A percentile compares a stretch with the other conserved stretches of the same genome.
Evolutionary conservation across 2,329 filamentous ascomycete species (phyloP).

Genomic region (Penicillium olsonii): DNA sequence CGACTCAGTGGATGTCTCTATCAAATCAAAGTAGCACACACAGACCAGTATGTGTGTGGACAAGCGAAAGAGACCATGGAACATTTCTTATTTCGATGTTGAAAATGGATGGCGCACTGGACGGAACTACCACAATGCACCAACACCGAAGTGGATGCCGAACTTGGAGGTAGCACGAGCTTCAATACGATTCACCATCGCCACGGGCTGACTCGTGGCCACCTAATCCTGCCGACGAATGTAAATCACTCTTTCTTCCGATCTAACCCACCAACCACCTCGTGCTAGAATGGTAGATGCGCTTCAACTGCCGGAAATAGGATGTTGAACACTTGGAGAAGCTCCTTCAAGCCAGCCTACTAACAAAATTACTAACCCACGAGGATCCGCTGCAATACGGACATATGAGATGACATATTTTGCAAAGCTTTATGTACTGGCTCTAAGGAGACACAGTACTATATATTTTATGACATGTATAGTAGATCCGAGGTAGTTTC

Average conservation of each 20-base stretch:
- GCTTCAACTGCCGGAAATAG: constrained; percentile 38
- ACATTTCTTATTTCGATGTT: constrained; percentile 9
- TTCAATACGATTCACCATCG: constrained; percentile 34
- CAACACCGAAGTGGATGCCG: constrained; percentile 25
- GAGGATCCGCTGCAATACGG: constrained; percentile 22
- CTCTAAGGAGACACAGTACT: constrained; percentile 15
- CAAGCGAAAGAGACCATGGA: constrained; percentile 15
- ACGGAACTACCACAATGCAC: background rate
- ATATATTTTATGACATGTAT: background rate
- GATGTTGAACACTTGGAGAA: constrained; percentile 40
- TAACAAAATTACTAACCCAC: constrained; percentile 4
- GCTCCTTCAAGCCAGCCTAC: constrained; percentile 32
- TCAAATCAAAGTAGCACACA: constrained; percentile 13
- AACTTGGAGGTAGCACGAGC: constrained; percentile 31
- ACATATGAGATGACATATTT: constrained; percentile 22
- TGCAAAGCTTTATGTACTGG: constrained; percentile 24
- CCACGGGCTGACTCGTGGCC: constrained; percentile 9
- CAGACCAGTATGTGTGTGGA: constrained; percentile 15
- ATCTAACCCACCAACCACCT: constrained; percentile 3
- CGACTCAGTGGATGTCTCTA: too few species aligned
- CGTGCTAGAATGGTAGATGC: constrained; percentile 24
- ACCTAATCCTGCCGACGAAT: background rate
- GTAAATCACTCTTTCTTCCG: background rate
- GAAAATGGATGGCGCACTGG: background rate
- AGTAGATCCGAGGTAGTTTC: background rate